Evolutionary conservation across 306 rosid genomes (phyloP), one percentile per base, ranked within the genome.

Genomic region (Quercus engelmannii): DNA sequence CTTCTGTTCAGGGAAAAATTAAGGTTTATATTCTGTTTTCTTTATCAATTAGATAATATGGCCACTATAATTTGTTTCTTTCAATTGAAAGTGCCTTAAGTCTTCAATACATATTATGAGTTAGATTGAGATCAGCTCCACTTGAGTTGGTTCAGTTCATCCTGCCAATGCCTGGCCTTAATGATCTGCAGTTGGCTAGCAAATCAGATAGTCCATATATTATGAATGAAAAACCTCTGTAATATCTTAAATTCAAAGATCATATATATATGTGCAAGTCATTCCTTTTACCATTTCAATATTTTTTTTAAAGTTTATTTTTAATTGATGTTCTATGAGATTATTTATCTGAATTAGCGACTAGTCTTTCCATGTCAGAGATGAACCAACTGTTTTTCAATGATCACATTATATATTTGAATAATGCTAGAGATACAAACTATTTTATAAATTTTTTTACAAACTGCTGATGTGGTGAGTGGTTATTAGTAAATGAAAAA

Each of bases 1-100:
- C 82, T 76, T 83, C 77, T 38, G 86, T 92, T 75, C 87, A 35
- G 76, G 99, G 99, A 68, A 92, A 83, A 79, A 83, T 95, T 75
- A 95, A 92, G 99, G 99, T 92, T 82, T 69, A 20, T 49, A 46
- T 20, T 76, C 56, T 76, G 20, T 62, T 59, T 73, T 75, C 79
- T 76, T 74, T 77, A 78, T 83, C 67, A 58, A 54, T 35, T 41
- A 17, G 67, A 78, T 64, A 57, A 75, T 41, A 74, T 55, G 67
- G 69, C 54, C 78, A 12, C 15, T 73, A 59, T 67, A 21, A 3
- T 78, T 69, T 76, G 67, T 56, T 6, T 43, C 31, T 58, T 58
- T 72, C 7, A 78, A 38, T 68, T 78, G 67, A 54, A 69, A 41
- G 54, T 74, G 49, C 31, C 28, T 74, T 2, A 78, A 56, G 23